These are phyloP conservation scores for Rubroshorea leprosula DNA, from an alignment of 345 rosid genomes.

Conservation along the genomic window DNA sequence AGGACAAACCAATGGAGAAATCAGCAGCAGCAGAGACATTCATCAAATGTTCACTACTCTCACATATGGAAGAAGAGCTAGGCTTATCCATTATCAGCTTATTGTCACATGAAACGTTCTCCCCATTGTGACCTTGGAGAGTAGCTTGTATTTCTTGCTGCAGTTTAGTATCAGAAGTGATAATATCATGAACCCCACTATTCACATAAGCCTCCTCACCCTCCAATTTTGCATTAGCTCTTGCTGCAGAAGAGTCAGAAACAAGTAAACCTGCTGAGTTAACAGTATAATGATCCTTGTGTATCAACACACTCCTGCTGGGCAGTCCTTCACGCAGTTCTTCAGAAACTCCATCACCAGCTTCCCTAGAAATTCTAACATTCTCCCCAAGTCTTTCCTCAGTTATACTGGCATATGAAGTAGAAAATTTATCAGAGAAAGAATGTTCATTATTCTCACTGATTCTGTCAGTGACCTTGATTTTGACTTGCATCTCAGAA, in stretches of 20 bases:
- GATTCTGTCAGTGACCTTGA: conserved; percentile 17
- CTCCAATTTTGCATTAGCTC: conserved; percentile 15
- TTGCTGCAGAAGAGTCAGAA: conserved; percentile 12
- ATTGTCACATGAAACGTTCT: conserved; percentile 4
- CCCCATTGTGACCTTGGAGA: conserved; percentile 10
- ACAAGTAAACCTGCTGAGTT: conserved; percentile 5
- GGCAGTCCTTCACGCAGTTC: conserved; percentile 3
- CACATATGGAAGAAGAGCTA: conserved; percentile 12
- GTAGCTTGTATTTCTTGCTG: conserved; percentile 23
- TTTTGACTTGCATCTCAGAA: too few relatives aligned
- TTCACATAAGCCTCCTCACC: conserved; percentile 18
- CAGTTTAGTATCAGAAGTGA: conserved; percentile 22
- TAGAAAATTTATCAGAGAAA: conserved; percentile 9
- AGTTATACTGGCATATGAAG: background rate
- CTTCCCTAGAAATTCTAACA: background rate
- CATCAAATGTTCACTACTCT: conserved; percentile 20
- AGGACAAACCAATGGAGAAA: conserved; percentile 16
- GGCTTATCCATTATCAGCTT: conserved; percentile 12
- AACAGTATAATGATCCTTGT: too few relatives aligned
- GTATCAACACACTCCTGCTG: conserved; percentile 9
- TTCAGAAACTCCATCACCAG: conserved; percentile 20
- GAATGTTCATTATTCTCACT: conserved; percentile 17
- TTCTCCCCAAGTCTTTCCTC: conserved; percentile 13
- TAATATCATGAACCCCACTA: conserved; percentile 17
- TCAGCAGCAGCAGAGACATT: conserved; percentile 19